Conservation (phyloP, 2,329 filamentous ascomycete species). For the Apiospora hydei region DNA sequence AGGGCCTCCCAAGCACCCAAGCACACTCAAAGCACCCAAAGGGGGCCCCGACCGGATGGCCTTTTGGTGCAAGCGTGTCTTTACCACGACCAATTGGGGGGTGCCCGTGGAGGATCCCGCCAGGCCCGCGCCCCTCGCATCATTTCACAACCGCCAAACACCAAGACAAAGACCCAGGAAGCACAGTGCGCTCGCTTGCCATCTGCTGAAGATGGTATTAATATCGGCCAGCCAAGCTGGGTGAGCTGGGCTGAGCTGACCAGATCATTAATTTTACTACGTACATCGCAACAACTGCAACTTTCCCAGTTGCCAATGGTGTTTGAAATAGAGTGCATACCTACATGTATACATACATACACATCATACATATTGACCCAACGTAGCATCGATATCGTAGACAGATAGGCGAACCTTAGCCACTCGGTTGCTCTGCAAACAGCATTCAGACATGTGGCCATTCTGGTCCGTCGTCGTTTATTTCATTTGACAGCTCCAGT, state of each 20-base stretch:
- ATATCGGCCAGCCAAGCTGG: not conserved
- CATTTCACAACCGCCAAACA: not conserved
- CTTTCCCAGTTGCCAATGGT: not conserved
- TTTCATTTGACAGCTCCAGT: slow-evolving; percentile 2
- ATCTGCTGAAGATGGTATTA: not conserved
- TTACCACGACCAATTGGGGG: slow-evolving; percentile 12
- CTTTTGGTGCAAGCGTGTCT: slow-evolving; percentile 20
- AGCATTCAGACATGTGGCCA: not conserved
- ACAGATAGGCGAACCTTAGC: not conserved
- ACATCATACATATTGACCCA: not conserved
- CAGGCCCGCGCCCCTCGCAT: slow-evolving; percentile 18
- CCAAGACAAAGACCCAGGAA: slow-evolving; percentile 15
- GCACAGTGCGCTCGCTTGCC: slow-evolving; percentile 6
- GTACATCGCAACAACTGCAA: not conserved
- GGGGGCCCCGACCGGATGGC: slow-evolving; percentile 8
- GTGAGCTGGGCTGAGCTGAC: not conserved
- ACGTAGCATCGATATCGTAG: not conserved
- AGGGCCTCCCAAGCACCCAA: not conserved
- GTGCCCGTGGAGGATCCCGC: slow-evolving; percentile 13
- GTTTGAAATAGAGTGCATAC: slow-evolving; percentile 1
- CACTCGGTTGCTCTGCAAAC: not conserved
- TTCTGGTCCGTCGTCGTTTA: not conserved
- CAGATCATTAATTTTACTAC: not conserved
- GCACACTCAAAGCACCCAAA: not conserved
- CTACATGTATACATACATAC: not conserved